Conservation (phyloP, 257 asterid genomes). For the Ilex aquifolium region DNA sequence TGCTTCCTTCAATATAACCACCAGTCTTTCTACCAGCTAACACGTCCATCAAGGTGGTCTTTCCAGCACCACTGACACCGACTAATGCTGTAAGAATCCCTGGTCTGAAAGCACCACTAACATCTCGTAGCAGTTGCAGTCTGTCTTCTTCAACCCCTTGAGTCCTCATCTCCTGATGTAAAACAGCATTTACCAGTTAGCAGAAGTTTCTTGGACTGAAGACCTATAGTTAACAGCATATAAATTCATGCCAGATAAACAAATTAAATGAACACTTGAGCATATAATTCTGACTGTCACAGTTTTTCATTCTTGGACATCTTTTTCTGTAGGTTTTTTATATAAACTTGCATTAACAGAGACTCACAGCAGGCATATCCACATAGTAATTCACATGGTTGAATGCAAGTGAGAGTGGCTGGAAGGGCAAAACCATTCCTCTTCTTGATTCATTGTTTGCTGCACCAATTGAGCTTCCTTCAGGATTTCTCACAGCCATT, state of each 20-base stretch:
- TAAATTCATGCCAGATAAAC: too few species aligned
- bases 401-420: slow-evolving; percentile 77
- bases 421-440: slow-evolving; percentile 77
- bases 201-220: background rate
- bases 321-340: too few species aligned
- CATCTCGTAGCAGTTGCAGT: slow-evolving; percentile 60
- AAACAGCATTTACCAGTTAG: slow-evolving; percentile 9
- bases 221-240: too few species aligned
- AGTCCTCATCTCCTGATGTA: slow-evolving; percentile 68
- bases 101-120: slow-evolving; percentile 80
- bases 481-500: slow-evolving; percentile 30
- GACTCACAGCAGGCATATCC: slow-evolving; percentile 80
- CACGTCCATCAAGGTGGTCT: slow-evolving; percentile 90
- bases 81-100: slow-evolving; percentile 77
- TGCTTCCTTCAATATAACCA: slow-evolving; percentile 70
- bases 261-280: too few species aligned
- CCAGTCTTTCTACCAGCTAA: slow-evolving; percentile 86
- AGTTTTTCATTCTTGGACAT: too few species aligned
- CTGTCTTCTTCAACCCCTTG: slow-evolving; percentile 59
- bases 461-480: slow-evolving; percentile 10
- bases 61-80: slow-evolving; percentile 94
- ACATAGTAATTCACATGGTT: slow-evolving; percentile 70
- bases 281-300: too few species aligned
- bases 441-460: slow-evolving; percentile 31
- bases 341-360: background rate